Percentiles rank a stretch among this genome's conserved stretches.
phyloP scores from a whole-genome alignment of 345 rosid species.

The Hibiscus syriacus region DNA sequence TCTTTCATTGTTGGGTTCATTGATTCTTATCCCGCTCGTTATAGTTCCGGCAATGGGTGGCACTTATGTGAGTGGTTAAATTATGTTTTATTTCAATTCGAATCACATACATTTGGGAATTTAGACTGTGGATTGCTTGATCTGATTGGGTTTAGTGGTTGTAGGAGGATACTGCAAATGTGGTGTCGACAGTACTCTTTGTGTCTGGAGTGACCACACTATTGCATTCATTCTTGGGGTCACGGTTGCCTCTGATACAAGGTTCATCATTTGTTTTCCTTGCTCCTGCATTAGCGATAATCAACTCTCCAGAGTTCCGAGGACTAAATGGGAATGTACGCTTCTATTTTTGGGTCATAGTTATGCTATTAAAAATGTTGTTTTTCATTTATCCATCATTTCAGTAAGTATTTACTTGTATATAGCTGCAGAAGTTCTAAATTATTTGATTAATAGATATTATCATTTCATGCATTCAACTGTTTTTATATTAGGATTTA shows the following conservation, averaged over 20 bases:
- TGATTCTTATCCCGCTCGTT: slow-evolving; percentile 87
- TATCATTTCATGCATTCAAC: not conserved
- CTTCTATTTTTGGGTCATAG: not conserved
- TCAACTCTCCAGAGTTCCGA: slow-evolving; percentile 89
- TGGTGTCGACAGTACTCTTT: slow-evolving; percentile 83
- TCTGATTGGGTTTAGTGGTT: slow-evolving; percentile 36
- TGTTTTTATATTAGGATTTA: slow-evolving; percentile 14
- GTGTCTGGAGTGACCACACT: slow-evolving; percentile 82
- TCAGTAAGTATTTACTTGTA: not conserved
- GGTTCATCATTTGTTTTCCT: slow-evolving; percentile 91
- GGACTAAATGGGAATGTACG: slow-evolving; percentile 85
- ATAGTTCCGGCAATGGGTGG: slow-evolving; percentile 99
- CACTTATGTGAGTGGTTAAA: slow-evolving; percentile 53
- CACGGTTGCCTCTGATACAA: slow-evolving; percentile 91
- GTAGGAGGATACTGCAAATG: slow-evolving; percentile 85
- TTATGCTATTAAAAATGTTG: not conserved
- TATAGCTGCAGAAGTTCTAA: not conserved
- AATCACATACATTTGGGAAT: not conserved
- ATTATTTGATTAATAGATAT: not conserved
- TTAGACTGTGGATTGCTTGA: slow-evolving; percentile 13
- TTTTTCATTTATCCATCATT: not conserved
- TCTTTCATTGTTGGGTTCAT: slow-evolving; percentile 80
- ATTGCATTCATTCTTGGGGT: slow-evolving; percentile 80
- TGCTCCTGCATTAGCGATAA: slow-evolving; percentile 80
- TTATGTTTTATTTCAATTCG: not conserved